Percentiles rank a stretch among this genome's conserved stretches.
phyloP scores from a whole-genome alignment of 257 asterid species.

The Eustoma russellianum region DNA sequence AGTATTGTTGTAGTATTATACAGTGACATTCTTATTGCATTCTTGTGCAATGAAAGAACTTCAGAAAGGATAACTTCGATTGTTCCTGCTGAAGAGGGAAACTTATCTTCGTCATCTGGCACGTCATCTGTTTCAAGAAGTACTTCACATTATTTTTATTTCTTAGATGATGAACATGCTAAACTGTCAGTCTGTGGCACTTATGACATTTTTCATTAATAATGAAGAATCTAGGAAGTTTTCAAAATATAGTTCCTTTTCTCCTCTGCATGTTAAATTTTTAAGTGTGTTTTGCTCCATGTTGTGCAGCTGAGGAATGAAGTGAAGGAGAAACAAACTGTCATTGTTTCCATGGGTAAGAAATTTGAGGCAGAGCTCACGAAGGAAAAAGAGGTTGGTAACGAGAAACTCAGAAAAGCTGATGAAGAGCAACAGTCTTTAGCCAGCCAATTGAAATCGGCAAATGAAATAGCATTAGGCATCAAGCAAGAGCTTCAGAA shows the following conservation, averaged over 20 bases:
- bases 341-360: conserved; percentile 35
- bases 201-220: too few relatives aligned
- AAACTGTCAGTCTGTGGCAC: too few relatives aligned
- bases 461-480: conserved; percentile 21
- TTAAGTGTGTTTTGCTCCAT: conserved; percentile 8
- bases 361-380: conserved; percentile 39
- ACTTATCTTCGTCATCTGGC: too few relatives aligned
- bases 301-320: conserved; percentile 46
- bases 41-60: too few relatives aligned
- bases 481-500: conserved; percentile 45
- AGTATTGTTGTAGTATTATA: too few relatives aligned
- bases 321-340: conserved; percentile 48
- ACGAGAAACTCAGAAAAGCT: conserved; percentile 33
- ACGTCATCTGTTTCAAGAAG: too few relatives aligned
- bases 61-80: too few relatives aligned
- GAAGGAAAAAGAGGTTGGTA: conserved; percentile 39
- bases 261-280: conserved; percentile 7
- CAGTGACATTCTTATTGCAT: too few relatives aligned
- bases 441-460: conserved; percentile 33
- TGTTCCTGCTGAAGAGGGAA: too few relatives aligned
- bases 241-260: neutral
- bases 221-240: neutral
- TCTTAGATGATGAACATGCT: too few relatives aligned
- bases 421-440: conserved; percentile 41
- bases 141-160: too few relatives aligned